Evolutionary conservation across 2,329 filamentous ascomycete genomes (phyloP), one percentile per base, ranked within the genome.

Genomic region (Chaetomiaceae sp.): DNA sequence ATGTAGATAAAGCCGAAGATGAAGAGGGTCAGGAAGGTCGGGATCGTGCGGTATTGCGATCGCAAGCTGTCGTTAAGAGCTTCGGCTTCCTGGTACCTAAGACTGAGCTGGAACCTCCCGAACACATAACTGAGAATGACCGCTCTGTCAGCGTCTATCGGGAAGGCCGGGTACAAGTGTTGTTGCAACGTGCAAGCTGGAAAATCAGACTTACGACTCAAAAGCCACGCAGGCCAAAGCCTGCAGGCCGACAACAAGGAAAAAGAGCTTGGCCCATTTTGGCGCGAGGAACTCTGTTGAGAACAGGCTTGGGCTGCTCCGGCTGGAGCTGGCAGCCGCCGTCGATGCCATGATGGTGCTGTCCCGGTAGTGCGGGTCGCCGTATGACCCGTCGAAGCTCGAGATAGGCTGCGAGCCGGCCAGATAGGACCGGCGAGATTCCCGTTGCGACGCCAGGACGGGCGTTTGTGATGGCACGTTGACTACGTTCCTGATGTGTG

Each of bases 1-100:
- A 95, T 83, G 69, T 97, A 98, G 48, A 98, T 67, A 69, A 95
- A 97, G 51, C 88, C 93, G 65, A 98, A 96, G 65, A 96, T 95
- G 73, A 97, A 95, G 38, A 98, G 80, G 19, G 91, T 88, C 48
- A 98, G 75, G 68, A 96, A 97, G 30, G 91, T 97, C 20, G 93
- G 91, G 54, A 98, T 95, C 1, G 90, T 83, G 62, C 75, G 77
- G 57, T 75, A 73, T 52, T 80, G 75, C 11, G 79, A 73, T 53
- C 79, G 64, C 69, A 72, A 39, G 38, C 63, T 69, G 32, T 44
- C 40, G 4, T 17, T 9, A 26, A 49, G 12, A 15, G 59, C 52
- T 24, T 68, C 62, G 47, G 68, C 60, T 35, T 70, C 61, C 37
- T 71, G 67, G 11, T 64, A 56, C 29, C 55, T 53, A 10, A 84